Conservation (phyloP, 257 asterid species). For the Nyctanthes arbortristis region DNA sequence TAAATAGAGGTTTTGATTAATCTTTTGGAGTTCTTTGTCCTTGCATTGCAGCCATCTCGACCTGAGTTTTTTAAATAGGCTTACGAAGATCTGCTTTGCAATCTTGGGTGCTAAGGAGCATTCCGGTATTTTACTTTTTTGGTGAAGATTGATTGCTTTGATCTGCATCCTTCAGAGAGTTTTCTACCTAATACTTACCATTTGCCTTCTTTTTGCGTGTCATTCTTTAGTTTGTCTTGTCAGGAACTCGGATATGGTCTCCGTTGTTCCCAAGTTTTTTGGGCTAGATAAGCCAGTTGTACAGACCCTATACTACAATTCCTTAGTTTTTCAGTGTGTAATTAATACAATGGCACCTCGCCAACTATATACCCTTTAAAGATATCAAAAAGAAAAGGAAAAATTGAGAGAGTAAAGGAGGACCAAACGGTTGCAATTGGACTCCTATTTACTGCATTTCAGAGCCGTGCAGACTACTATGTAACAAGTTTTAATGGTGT, state of each 20-base stretch:
- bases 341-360: constrained; percentile 81
- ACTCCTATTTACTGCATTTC: constrained; percentile 44
- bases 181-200: constrained; percentile 46
- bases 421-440: constrained; percentile 38
- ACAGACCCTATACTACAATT: constrained; percentile 60
- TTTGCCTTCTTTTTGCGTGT: constrained; percentile 45
- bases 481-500: constrained; percentile 46
- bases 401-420: constrained; percentile 47
- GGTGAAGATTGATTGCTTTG: constrained; percentile 52
- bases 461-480: constrained; percentile 66
- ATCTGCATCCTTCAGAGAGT: constrained; percentile 52
- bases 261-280: constrained; percentile 46
- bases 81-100: constrained; percentile 67
- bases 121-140: constrained; percentile 41
- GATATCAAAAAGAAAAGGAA: constrained; percentile 33
- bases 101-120: constrained; percentile 70
- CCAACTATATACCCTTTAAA: constrained; percentile 63
- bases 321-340: constrained; percentile 56
- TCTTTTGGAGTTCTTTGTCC: constrained; percentile 44
- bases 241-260: constrained; percentile 62
- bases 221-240: constrained; percentile 65
- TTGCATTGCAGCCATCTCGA: constrained; percentile 63
- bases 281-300: constrained; percentile 80
- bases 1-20: constrained; percentile 37
- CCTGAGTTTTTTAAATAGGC: constrained; percentile 76